Evolutionary conservation across 805 yeast genomes (phyloP).

Genomic region (Candida berthetii): DNA sequence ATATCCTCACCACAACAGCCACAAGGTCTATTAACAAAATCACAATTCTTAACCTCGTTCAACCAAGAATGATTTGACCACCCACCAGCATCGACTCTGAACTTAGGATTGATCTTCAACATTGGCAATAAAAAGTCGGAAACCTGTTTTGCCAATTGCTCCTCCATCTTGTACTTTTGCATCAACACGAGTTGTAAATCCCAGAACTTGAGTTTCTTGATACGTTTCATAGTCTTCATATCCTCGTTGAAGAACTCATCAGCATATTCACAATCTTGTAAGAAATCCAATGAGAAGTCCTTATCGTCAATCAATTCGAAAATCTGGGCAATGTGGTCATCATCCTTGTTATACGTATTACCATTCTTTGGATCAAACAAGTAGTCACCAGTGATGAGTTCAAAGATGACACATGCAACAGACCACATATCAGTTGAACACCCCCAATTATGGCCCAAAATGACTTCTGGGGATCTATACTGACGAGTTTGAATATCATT

Average conservation of each 20-base stretch:
- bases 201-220: slow-evolving; percentile 73
- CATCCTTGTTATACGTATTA: slow-evolving; percentile 40
- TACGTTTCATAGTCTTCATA: slow-evolving; percentile 45
- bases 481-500: slow-evolving; percentile 67
- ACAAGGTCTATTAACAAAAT: slow-evolving; percentile 10
- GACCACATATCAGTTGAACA: slow-evolving; percentile 61
- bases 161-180: slow-evolving; percentile 67
- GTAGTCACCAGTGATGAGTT: slow-evolving; percentile 55
- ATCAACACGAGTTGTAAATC: slow-evolving; percentile 58
- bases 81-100: slow-evolving; percentile 49
- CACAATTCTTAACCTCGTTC: slow-evolving; percentile 6
- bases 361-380: slow-evolving; percentile 56
- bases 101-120: slow-evolving; percentile 40
- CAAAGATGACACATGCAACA: slow-evolving; percentile 51
- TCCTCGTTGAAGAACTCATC: slow-evolving; percentile 43
- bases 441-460: slow-evolving; percentile 56
- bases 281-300: slow-evolving; percentile 31
- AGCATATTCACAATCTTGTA: slow-evolving; percentile 31
- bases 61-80: slow-evolving; percentile 51
- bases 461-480: slow-evolving; percentile 59
- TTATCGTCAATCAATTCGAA: slow-evolving; percentile 41
- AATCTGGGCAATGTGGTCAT: slow-evolving; percentile 59
- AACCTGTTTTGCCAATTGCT: slow-evolving; percentile 43
- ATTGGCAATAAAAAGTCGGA: slow-evolving; percentile 44
- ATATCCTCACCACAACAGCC: slow-evolving; percentile 21